phyloP scores from a whole-genome alignment of 2,329 filamentous ascomycete species.

The Aureobasidium sp. region DNA sequence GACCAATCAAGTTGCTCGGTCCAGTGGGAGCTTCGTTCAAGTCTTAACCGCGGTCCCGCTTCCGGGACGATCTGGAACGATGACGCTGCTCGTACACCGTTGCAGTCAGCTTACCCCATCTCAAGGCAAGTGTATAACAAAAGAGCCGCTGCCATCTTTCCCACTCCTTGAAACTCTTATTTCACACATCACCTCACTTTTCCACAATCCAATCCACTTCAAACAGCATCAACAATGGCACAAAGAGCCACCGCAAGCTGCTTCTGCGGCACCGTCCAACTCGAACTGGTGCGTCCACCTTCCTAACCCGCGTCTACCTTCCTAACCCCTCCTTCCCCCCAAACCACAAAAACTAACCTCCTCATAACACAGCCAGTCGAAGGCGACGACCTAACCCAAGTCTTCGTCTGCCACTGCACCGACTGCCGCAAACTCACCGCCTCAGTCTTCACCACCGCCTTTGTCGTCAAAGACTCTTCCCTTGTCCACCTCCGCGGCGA shows the following conservation, averaged over 20 bases:
- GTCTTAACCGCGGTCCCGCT: background rate
- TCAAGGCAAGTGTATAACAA: background rate
- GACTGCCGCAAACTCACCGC: slow-evolving; percentile 58
- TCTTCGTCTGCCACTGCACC: slow-evolving; percentile 54
- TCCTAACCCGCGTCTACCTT: background rate
- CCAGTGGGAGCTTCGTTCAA: background rate
- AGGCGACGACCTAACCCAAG: slow-evolving; percentile 40
- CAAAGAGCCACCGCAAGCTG: slow-evolving; percentile 49
- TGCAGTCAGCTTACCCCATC: background rate
- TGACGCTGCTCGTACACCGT: background rate
- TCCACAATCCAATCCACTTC: background rate
- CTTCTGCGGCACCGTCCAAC: slow-evolving; percentile 51
- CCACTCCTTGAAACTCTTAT: background rate
- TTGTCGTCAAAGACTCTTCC: slow-evolving; percentile 42
- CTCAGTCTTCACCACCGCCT: slow-evolving; percentile 56
- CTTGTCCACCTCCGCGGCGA: slow-evolving; percentile 46
- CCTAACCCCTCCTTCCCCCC: background rate
- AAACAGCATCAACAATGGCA: background rate
- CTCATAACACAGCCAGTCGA: slow-evolving; percentile 18
- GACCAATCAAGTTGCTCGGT: background rate
- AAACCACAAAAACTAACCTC: background rate
- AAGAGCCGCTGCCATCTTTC: background rate
- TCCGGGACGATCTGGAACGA: background rate
- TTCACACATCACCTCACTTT: background rate
- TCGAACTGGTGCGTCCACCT: slow-evolving; percentile 42